phyloP scores from a whole-genome alignment of 1,284 basidiomycete species.

The Malassezia furfur region DNA sequence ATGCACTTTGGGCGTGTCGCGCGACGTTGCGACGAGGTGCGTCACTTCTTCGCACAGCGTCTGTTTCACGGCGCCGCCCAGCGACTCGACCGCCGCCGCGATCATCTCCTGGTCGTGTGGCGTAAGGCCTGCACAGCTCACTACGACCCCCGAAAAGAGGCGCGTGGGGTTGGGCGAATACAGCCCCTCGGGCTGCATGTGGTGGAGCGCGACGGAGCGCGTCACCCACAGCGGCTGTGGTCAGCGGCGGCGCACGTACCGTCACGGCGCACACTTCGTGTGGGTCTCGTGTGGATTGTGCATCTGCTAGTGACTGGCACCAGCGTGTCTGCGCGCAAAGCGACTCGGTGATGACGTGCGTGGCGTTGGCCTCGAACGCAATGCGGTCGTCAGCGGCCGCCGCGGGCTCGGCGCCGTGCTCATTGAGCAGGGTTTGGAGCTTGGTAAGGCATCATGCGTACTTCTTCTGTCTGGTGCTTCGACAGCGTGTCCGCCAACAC shows the following conservation, averaged over 20 bases:
- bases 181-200: slow-evolving; percentile 48
- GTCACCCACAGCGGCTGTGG: slow-evolving; percentile 30
- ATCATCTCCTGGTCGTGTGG: slow-evolving; percentile 63
- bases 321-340: background rate
- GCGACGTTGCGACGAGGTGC: slow-evolving; percentile 60
- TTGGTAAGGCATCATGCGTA: background rate
- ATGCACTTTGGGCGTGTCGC: slow-evolving; percentile 19
- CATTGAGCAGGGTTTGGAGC: background rate
- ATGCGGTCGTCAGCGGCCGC: background rate
- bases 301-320: background rate
- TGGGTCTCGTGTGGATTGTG: background rate
- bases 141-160: slow-evolving; percentile 68
- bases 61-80: slow-evolving; percentile 71
- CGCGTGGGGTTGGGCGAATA: slow-evolving; percentile 67
- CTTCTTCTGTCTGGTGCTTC: background rate
- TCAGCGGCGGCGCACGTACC: slow-evolving; percentile 1
- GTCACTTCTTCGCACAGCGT: slow-evolving; percentile 72
- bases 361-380: slow-evolving; percentile 5
- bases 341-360: slow-evolving; percentile 12
- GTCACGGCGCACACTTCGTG: slow-evolving; percentile 7
- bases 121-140: slow-evolving; percentile 56
- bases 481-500: background rate
- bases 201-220: slow-evolving; percentile 21
- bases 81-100: slow-evolving; percentile 60
- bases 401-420: background rate